phyloP scores from a whole-genome alignment of 108 stramenopile genomes.

The Skeletonema marinoi region DNA sequence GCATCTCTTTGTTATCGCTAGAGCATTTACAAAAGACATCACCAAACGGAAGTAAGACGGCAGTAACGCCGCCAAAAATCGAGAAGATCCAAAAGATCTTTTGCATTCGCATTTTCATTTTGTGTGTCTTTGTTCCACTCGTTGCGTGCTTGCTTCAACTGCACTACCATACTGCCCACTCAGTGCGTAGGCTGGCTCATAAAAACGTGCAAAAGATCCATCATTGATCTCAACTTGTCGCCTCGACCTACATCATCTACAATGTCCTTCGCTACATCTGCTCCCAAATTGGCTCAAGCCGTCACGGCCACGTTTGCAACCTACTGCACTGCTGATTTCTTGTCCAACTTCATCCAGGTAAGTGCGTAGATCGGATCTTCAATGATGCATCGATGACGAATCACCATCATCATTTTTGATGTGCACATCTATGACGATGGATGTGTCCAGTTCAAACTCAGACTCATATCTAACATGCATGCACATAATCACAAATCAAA shows the following conservation, averaged over 20 bases:
- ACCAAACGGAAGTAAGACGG: background rate
- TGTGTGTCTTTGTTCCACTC: background rate
- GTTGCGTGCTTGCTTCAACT: too few species aligned
- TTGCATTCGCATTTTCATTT: too few species aligned
- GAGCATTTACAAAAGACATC: background rate
- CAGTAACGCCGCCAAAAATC: background rate
- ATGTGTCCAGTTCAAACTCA: too few species aligned
- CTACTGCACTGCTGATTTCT: slow-evolving; percentile 50
- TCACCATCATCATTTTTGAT: too few species aligned
- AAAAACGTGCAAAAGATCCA: background rate
- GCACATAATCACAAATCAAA: background rate
- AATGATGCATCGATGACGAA: background rate
- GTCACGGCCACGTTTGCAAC: slow-evolving; percentile 47
- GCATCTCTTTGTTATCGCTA: background rate
- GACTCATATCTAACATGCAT: background rate
- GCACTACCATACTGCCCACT: too few species aligned
- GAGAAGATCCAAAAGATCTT: background rate
- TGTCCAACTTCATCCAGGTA: slow-evolving; percentile 57
- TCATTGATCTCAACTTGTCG: background rate
- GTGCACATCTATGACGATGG: too few species aligned
- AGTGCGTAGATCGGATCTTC: slow-evolving; percentile 20
- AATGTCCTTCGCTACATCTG: background rate
- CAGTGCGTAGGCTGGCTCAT: background rate
- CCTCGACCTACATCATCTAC: background rate
- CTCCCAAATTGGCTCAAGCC: background rate